Percentiles rank a stretch among this genome's conserved stretches.
Conservation (phyloP, 768 basidiomycete species). For the Tulasnella sp. region DNA sequence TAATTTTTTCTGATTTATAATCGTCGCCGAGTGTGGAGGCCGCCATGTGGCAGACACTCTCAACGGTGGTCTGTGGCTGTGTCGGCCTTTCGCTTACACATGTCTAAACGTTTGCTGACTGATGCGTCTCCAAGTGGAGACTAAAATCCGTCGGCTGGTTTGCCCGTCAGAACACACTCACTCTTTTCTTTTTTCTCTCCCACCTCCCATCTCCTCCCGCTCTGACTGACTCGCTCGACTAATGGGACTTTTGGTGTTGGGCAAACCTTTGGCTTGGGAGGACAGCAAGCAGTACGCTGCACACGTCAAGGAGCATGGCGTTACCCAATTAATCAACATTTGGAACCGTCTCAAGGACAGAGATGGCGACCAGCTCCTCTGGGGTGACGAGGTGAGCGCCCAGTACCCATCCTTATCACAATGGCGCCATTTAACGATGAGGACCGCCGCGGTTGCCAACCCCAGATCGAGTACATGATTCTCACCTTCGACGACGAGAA, state of each 20-base stretch:
- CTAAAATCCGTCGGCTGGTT: too few relatives aligned
- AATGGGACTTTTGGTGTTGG: constrained; percentile 92
- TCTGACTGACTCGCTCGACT: neutral
- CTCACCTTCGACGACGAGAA: constrained; percentile 71
- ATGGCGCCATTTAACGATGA: neutral
- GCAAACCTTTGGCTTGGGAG: constrained; percentile 89
- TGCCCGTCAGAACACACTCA: too few relatives aligned
- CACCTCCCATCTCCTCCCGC: neutral
- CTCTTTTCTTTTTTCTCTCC: neutral
- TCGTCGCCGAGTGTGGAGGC: neutral
- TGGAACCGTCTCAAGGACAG: constrained; percentile 92
- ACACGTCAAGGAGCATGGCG: constrained; percentile 88
- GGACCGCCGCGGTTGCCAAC: neutral
- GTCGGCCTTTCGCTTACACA: neutral
- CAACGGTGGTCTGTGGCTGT: neutral
- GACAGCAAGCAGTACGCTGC: constrained; percentile 82
- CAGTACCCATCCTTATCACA: neutral
- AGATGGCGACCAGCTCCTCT: constrained; percentile 84
- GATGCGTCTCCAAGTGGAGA: neutral
- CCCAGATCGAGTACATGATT: constrained; percentile 94
- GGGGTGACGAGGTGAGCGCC: constrained; percentile 90
- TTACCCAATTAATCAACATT: constrained; percentile 88
- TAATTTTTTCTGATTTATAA: neutral
- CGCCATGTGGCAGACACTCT: neutral
- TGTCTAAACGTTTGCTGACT: neutral